Base-by-base conservation (phyloP, 805 yeast species). In the Kuraishia piskuri region DNA sequence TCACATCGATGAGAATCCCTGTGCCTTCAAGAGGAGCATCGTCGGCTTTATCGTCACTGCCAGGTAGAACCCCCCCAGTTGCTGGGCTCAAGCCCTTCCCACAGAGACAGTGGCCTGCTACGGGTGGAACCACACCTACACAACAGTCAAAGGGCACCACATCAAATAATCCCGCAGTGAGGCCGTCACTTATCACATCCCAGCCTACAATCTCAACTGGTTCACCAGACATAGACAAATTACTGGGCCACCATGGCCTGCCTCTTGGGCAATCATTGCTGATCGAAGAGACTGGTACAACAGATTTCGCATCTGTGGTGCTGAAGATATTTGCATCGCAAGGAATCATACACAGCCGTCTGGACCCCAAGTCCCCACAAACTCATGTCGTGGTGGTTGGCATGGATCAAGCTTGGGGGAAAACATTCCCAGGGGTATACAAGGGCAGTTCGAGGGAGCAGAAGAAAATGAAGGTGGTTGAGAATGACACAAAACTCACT, bases 161-260 rank as follows among this genome's bases (percentile, higher is more conserved):
- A 22, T 9, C 53, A 24, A 40, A 21, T 20, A 77, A 83, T 63
- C 84, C 84, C 0, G 90, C 87, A 2, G 72, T 87, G 1, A 76
- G 83, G 57, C 96, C 97, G 0, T 90, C 97, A 0, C 70, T 84
- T 2, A 68, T 84, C 22, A 84, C 90, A 4, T 84, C 96, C 2
- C 84, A 80, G 53, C 84, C 87, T 0, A 80, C 90, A 0, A 76
- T 86, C 1, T 88, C 97, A 1, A 85, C 96, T 0, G 97, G 97
- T 1, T 77, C 86, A 22, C 64, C 75, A 7, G 91, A 89, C 62
- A 66, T 92, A 22, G 98, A 92, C 66, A 80, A 76, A 57, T 68
- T 88, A 2, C 64, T 92, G 51, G 80, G 78, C 1, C 98, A 92
- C 66, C 86, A 81, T 53, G 99, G 99, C 0, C 65, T 91, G 17